These are phyloP conservation scores for Candida smagusa DNA, from an alignment of 1,139 yeast genomes.

Conservation along the genomic window DNA sequence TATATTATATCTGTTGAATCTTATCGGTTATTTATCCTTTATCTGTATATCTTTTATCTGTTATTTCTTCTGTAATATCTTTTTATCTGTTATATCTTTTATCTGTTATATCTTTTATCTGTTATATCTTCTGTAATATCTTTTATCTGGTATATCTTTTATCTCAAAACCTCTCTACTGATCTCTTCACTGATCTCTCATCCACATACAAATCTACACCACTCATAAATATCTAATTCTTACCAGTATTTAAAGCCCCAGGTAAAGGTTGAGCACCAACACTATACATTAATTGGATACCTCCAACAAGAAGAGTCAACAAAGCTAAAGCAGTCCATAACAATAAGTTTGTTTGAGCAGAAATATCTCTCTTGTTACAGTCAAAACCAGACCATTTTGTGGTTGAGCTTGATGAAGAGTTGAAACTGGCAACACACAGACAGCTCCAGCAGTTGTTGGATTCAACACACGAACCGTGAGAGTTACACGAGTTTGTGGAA, in stretches of 20 bases:
- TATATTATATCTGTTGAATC: too few species aligned
- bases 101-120: too few species aligned
- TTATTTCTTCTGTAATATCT: too few species aligned
- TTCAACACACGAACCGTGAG: conserved; percentile 58
- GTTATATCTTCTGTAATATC: too few species aligned
- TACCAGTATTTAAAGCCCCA: conserved; percentile 55
- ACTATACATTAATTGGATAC: conserved; percentile 49
- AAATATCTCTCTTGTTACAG: conserved; percentile 64
- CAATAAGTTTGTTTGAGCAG: conserved; percentile 61
- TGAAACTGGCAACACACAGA: conserved; percentile 51
- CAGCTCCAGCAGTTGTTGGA: conserved; percentile 52
- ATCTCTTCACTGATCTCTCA: too few species aligned
- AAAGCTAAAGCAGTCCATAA: conserved; percentile 61
- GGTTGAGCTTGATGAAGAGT: conserved; percentile 46
- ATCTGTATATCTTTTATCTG: too few species aligned
- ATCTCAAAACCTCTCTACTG: too few species aligned
- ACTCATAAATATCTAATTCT: not conserved
- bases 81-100: too few species aligned
- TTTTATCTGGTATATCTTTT: too few species aligned
- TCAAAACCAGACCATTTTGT: conserved; percentile 66
- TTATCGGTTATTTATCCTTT: too few species aligned
- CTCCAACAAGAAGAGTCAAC: conserved; percentile 45
- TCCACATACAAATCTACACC: not conserved
- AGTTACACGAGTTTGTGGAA: conserved; percentile 54
- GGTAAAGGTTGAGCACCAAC: conserved; percentile 64